Evolutionary conservation across 805 yeast genomes (phyloP), one percentile per base, ranked within the genome.

Genomic region (Candida sithepensis): DNA sequence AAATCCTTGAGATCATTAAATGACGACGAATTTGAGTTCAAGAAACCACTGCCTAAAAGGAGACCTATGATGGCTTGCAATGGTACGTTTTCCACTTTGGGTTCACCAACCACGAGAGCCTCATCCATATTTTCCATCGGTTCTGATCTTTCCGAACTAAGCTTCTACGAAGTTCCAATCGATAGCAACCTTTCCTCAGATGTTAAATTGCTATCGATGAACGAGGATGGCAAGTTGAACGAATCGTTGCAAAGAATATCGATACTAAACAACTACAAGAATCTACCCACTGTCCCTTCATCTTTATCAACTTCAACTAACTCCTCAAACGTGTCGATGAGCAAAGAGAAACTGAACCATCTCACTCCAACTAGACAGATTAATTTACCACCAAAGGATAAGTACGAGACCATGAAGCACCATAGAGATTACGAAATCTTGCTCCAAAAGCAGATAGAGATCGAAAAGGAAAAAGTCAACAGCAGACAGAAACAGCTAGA

Each of bases 321-420:
- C 9, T 38, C 46, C n/a, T 12, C 42, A 14, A 10, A 41, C n/a
- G n/a, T 23, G 12, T 19, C 45, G 14, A 33, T 28, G 48, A 39
- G 54, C 28, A 42, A 53, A 44, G 58, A 55, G 39, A 59, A 52
- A 21, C 16, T 47, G 18, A 53, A 59, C 10, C 57, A 66, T 45
- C 52, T 72, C 13, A 63, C 84, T 0, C 68, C 70, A 21, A 82
- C 90, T 0, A 66, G 92, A 45, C 90, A 87, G 22, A 64, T 74
- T 1, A 77, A 80, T 69, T 64, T 85, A 34, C 91, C 92, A 0
- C 88, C 89, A 39, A 85, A 85, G 60, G 64, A 76, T 22, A 59
- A 64, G 16, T 62, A 65, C 18, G 90, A 85, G 55, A 74, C 76
- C 16, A 45, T 62, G 24, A 77, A 73, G 49, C 91, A 85, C 58